Conservation (phyloP, 192 early-diverging fungal genomes). For the Diversispora epigaea region DNA sequence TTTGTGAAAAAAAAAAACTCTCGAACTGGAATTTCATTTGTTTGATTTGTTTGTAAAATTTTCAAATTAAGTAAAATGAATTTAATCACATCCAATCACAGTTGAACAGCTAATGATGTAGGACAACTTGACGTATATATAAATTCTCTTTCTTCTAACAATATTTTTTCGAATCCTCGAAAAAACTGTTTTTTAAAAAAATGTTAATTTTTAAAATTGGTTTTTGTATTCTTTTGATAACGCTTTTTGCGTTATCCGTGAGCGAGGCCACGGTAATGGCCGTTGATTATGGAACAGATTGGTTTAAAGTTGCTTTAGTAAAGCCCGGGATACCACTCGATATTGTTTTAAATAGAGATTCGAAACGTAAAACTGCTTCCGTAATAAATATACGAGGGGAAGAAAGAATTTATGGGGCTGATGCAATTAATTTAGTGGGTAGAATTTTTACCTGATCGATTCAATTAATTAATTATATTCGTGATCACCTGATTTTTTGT, state of each 20-base stretch:
- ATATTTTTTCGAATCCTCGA: not conserved
- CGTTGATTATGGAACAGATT: slow-evolving; percentile 96
- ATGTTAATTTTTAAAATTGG: slow-evolving; percentile 1
- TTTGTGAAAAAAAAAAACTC: no score
- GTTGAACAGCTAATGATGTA: not conserved
- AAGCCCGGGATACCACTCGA: slow-evolving; percentile 89
- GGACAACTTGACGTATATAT: not conserved
- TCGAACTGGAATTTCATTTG: not conserved
- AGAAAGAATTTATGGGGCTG: slow-evolving; percentile 85
- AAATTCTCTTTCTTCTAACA: not conserved
- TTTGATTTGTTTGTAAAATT: not conserved
- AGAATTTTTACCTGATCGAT: not conserved
- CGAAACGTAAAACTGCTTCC: slow-evolving; percentile 90
- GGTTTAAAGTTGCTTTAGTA: slow-evolving; percentile 94
- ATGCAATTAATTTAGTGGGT: slow-evolving; percentile 74
- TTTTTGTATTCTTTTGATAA: not conserved
- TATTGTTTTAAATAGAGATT: slow-evolving; percentile 93
- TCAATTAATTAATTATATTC: not conserved
- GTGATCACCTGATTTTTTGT: not conserved
- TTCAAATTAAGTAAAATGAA: not conserved
- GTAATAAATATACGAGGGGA: slow-evolving; percentile 77
- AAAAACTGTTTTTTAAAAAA: not conserved
- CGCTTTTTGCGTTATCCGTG: not conserved
- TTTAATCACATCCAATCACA: not conserved
- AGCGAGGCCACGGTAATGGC: slow-evolving; percentile 78